Conservation (phyloP, 2,329 filamentous ascomycete species). For the Sporothrix luriei region DNA sequence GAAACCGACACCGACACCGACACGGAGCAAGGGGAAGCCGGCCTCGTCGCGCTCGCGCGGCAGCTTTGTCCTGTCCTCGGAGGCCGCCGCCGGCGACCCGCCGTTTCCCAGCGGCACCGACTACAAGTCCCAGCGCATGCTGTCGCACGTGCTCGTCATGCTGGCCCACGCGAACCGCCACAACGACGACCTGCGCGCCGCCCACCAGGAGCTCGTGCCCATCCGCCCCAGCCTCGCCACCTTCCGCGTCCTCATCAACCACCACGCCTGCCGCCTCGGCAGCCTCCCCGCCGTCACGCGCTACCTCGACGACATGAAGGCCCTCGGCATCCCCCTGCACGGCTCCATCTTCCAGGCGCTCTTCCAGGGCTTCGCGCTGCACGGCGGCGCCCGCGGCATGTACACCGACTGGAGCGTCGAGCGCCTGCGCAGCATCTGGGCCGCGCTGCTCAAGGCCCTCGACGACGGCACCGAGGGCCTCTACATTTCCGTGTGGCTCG, state of each 20-base stretch:
- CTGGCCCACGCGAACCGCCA: conserved; percentile 58
- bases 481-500: conserved; percentile 62
- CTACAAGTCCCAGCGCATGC: conserved; percentile 52
- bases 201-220: conserved; percentile 63
- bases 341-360: conserved; percentile 77
- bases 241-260: conserved; percentile 75
- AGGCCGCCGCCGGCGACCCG: background rate
- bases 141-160: conserved; percentile 61
- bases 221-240: conserved; percentile 76
- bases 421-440: conserved; percentile 69
- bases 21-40: too few relatives aligned
- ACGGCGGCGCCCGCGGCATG: conserved; percentile 63
- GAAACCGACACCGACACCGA: too few relatives aligned
- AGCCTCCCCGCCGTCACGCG: conserved; percentile 70
- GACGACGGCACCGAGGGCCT: conserved; percentile 53
- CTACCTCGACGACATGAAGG: conserved; percentile 79
- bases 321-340: conserved; percentile 67
- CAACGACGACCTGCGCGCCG: conserved; percentile 56
- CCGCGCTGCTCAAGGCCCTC: conserved; percentile 61
- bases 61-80: background rate
- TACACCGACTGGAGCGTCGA: conserved; percentile 71
- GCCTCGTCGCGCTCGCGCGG: background rate
- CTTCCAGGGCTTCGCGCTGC: conserved; percentile 76
- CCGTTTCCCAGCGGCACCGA: conserved; percentile 37
- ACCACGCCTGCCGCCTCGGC: conserved; percentile 70